phyloP scores from a whole-genome alignment of 228 moss, liverwort and hornwort genomes.

The Sphagnum fallax region DNA sequence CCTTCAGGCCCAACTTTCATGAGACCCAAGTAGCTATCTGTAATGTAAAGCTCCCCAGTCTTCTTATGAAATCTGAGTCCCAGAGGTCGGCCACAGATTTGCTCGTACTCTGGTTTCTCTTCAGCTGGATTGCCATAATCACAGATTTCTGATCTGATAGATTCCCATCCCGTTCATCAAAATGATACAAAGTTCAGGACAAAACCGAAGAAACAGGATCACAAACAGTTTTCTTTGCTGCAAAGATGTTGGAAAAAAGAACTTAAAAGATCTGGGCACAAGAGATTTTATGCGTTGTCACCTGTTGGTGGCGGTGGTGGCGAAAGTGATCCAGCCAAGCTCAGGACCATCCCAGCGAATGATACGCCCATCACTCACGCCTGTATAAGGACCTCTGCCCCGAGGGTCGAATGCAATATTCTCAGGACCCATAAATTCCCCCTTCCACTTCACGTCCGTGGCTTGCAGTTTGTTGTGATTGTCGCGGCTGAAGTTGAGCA shows the following conservation, averaged over 20 bases:
- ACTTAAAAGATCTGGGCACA: too few species aligned
- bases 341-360: constrained; percentile 78
- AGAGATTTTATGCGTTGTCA: not conserved
- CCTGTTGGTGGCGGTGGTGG: constrained; percentile 41
- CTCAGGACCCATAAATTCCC: constrained; percentile 80
- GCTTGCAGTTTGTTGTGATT: constrained; percentile 47
- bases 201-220: too few species aligned
- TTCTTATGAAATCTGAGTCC: constrained; percentile 67
- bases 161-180: too few species aligned
- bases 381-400: constrained; percentile 79
- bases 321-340: constrained; percentile 79
- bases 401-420: constrained; percentile 70
- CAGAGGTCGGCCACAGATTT: constrained; percentile 74
- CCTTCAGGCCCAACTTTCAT: constrained; percentile 79
- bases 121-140: constrained; percentile 35
- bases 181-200: too few species aligned
- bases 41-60: constrained; percentile 67
- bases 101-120: constrained; percentile 53
- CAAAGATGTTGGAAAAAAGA: too few species aligned
- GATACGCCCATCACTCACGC: constrained; percentile 83
- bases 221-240: too few species aligned
- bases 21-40: constrained; percentile 75
- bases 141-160: constrained; percentile 53
- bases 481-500: constrained; percentile 48
- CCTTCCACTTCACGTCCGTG: constrained; percentile 41